These are phyloP conservation scores for Plantago major DNA, from an alignment of 257 asterid species.

Conservation along the genomic window DNA sequence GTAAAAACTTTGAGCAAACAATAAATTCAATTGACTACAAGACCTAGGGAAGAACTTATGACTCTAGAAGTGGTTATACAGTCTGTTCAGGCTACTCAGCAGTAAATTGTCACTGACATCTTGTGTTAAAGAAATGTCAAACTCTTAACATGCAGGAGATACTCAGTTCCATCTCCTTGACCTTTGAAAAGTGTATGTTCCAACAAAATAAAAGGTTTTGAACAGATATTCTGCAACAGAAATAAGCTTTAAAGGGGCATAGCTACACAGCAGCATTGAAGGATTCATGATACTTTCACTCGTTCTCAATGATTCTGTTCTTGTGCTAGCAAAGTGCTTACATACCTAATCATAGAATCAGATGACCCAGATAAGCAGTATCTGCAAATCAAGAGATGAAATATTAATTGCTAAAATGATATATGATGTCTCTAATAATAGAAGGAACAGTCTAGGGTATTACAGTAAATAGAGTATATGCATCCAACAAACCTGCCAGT, in stretches of 20 bases:
- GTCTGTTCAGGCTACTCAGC: not conserved
- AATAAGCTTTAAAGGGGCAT: not conserved
- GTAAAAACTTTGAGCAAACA: not conserved
- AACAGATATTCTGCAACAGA: not conserved
- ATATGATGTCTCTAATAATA: not conserved
- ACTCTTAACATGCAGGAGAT: too few relatives aligned
- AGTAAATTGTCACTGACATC: not conserved
- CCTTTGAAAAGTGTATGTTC: not conserved
- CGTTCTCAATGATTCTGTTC: not conserved
- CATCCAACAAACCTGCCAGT: conserved; percentile 74
- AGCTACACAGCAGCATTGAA: not conserved
- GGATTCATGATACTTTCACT: not conserved
- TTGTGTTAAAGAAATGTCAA: not conserved
- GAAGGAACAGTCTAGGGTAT: not conserved
- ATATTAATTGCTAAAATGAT: not conserved
- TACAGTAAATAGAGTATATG: not conserved
- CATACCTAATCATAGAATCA: conserved; percentile 11
- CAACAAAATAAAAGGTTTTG: not conserved
- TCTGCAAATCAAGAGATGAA: conserved; percentile 7
- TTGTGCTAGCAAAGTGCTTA: not conserved
- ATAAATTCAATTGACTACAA: too few relatives aligned
- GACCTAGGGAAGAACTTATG: too few relatives aligned
- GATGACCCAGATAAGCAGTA: conserved; percentile 11
- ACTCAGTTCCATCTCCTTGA: not conserved
- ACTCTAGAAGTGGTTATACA: not conserved